A percentile compares a stretch with the other conserved stretches of the same genome.
These are phyloP conservation scores for Cladosporium velox DNA, from an alignment of 2,329 filamentous ascomycete species.

Conservation along the genomic window DNA sequence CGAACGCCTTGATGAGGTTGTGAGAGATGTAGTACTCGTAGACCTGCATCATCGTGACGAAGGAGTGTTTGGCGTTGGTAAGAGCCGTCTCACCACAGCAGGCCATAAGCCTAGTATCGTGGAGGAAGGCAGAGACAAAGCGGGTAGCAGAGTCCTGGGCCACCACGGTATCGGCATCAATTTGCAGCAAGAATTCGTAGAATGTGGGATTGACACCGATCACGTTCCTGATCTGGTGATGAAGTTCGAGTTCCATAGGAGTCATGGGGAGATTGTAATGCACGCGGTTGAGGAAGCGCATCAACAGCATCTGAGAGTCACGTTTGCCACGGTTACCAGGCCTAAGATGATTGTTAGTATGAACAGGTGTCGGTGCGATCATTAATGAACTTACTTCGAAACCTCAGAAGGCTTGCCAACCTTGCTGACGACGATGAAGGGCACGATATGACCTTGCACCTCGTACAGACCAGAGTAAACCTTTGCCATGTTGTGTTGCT, in stretches of 20 bases:
- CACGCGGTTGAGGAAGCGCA: conserved; percentile 98
- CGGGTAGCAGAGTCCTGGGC: conserved; percentile 86
- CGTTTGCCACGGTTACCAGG: conserved; percentile 98
- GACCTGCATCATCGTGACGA: conserved; percentile 98
- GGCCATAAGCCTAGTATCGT: conserved; percentile 90
- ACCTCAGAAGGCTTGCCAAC: conserved; percentile 83
- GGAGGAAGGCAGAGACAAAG: conserved; percentile 86
- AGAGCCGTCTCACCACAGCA: conserved; percentile 93
- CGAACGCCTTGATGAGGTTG: conserved; percentile 94
- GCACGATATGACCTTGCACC: conserved; percentile 95
- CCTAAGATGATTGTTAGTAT: conserved; percentile 34
- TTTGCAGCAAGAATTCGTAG: conserved; percentile 95
- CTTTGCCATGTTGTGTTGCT: conserved; percentile 99
- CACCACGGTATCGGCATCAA: conserved; percentile 96
- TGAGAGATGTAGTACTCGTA: conserved; percentile 99
- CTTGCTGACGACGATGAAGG: conserved; percentile 95
- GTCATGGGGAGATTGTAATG: conserved; percentile 98
- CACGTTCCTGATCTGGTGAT: conserved; percentile 97
- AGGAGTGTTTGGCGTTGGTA: conserved; percentile 88
- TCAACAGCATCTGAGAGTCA: conserved; percentile 97
- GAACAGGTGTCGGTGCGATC: conserved; percentile 34
- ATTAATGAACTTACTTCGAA: conserved; percentile 41
- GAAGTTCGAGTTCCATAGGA: conserved; percentile 95
- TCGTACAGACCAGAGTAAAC: conserved; percentile 97
- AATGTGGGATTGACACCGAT: conserved; percentile 98